Base-by-base conservation (phyloP, 805 yeast genomes). In the Wickerhamomyces subpelliculosus region DNA sequence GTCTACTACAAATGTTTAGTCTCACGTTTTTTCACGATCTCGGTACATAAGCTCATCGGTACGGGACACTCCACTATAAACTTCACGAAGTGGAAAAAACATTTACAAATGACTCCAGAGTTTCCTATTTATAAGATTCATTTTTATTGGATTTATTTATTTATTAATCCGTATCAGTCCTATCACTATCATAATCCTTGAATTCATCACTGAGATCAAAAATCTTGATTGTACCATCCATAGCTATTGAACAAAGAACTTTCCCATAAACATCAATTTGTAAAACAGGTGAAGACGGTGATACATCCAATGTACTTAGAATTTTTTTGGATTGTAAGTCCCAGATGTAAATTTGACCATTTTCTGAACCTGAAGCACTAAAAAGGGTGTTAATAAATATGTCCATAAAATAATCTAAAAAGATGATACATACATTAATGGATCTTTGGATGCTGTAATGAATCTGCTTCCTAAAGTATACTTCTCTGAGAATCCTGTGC, bases 311-410 rank as follows among this genome's bases (percentile, higher is more conserved):
- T n/a, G 24, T 21, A 5, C 32, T 22, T 14, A 29, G 10, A 3
- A 28, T 17, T 20, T 26, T 25, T 27, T 31, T 36, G 21, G 35
- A 22, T 21, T 32, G 36, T 19, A 37, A 63, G 49, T 81, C 78
- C 90, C 89, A 84, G 11, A 83, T 57, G 12, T 75, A 50, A 0
- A 81, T 53, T 1, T 72, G 66, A 2, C 75, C 73, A 11, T 47
- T 41, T 33, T 81, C 86, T 30, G 80, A 69, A 0, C 89, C 89
- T 0, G 86, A 77, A 4, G 67, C 75, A 4, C 56, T 44, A 29
- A 9, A 33, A 21, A 18, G 7, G n/a, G n/a, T 8, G 35, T 33
- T 32, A 32, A 27, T 34, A 37, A n/a, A n/a, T 14, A 38, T 14
- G 27, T 27, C 7, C 12, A 26, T n/a, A n/a, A n/a, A 14, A 19